Evolutionary conservation across 495 filamentous ascomycete species (phyloP).

Genomic region (Delitschia confertaspora): DNA sequence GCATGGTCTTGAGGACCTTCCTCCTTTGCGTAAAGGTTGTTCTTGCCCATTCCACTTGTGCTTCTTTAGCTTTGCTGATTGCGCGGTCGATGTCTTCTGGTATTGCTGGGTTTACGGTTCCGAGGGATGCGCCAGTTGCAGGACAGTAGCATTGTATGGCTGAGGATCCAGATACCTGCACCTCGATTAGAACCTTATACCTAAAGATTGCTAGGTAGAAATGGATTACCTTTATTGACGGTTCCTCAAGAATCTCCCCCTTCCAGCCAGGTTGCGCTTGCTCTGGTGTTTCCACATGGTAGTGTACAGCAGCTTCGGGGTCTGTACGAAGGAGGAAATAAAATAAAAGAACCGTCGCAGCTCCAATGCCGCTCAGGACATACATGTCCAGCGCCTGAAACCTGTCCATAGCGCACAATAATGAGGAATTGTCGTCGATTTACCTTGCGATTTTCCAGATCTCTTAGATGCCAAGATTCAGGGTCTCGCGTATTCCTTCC

Average conservation of each 20-base stretch:
- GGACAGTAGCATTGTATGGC: conserved; percentile 82
- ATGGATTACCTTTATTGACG: conserved; percentile 37
- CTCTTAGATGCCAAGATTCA: too few relatives aligned
- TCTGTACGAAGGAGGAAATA: conserved; percentile 16
- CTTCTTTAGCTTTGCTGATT: conserved; percentile 60
- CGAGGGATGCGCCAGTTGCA: conserved; percentile 76
- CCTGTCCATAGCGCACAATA: conserved; percentile 15
- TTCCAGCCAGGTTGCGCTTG: conserved; percentile 48
- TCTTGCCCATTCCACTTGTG: conserved; percentile 71
- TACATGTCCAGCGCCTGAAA: conserved; percentile 4
- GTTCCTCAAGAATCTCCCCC: conserved; percentile 54
- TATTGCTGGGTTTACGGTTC: conserved; percentile 68
- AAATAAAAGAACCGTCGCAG: conserved; percentile 1
- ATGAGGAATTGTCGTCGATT: too few relatives aligned
- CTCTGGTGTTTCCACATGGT: conserved; percentile 50
- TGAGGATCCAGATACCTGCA: conserved; percentile 44
- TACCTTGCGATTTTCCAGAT: too few relatives aligned
- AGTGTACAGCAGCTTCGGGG: conserved; percentile 45
- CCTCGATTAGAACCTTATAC: conserved; percentile 6
- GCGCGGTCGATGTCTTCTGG: conserved; percentile 71
- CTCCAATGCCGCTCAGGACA: conserved; percentile 4
- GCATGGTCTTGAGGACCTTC: conserved; percentile 69
- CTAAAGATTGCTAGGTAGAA: too few relatives aligned
- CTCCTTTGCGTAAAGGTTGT: conserved; percentile 72
- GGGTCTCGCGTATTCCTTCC: too few relatives aligned